Evolutionary conservation across 139 green algal species (phyloP).

Genomic region (Edaphochlamys debaryana): DNA sequence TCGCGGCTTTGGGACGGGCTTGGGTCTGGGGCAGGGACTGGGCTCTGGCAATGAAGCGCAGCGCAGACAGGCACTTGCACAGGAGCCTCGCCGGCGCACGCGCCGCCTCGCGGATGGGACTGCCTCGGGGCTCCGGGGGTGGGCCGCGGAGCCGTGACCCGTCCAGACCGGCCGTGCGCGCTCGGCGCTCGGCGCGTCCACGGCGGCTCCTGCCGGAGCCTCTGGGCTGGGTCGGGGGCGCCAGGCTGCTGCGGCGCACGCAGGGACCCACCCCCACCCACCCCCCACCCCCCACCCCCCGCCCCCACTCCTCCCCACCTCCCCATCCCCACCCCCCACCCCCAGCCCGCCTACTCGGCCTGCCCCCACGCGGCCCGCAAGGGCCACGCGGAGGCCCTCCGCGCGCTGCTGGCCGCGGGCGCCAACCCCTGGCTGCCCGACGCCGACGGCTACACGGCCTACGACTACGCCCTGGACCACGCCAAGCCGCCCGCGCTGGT

Average conservation of each 20-base stretch:
- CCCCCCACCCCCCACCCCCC: not conserved
- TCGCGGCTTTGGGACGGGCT: not conserved
- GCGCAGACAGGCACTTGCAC: too few species aligned
- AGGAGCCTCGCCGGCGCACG: too few species aligned
- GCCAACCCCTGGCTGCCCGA: conserved; percentile 45
- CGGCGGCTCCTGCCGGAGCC: too few species aligned
- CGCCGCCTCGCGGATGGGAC: too few species aligned
- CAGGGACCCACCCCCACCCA: not conserved
- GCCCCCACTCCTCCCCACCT: not conserved
- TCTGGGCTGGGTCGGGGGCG: too few species aligned
- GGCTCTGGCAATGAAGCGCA: too few species aligned
- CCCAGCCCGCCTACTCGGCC: conserved; percentile 28
- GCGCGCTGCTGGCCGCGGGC: conserved; percentile 41
- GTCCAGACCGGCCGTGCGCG: too few species aligned
- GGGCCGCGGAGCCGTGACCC: too few species aligned
- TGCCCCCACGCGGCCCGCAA: conserved; percentile 46
- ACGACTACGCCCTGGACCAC: conserved; percentile 53
- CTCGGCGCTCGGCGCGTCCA: too few species aligned
- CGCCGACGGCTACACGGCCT: conserved; percentile 44
- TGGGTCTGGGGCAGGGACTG: not conserved
- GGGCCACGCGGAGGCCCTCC: conserved; percentile 45
- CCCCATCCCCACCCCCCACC: not conserved
- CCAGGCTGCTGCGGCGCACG: too few species aligned
- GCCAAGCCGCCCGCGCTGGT: conserved; percentile 49
- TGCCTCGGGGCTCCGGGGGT: too few species aligned